Base-by-base conservation (phyloP, 352 stramenopile species). In the Chrysophaeum taylorii region DNA sequence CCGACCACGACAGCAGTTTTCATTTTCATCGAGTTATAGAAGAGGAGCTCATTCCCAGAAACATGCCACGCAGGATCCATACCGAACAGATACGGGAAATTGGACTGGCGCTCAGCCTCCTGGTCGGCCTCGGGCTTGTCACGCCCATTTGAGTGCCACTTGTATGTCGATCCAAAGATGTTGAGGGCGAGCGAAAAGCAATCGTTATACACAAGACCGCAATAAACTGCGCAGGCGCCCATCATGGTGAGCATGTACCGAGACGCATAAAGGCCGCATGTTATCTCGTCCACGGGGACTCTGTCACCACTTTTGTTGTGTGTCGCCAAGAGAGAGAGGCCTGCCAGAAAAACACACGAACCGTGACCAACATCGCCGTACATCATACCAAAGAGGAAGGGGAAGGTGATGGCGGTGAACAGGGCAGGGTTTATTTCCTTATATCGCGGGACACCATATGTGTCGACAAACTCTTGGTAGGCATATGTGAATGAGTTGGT, bases 11-110 rank as follows among this genome's bases (percentile, higher is more conserved):
- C 93, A 69, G 90, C 94, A 27, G 98, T 86, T 83, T 99, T 99
- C 95, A 99, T 99, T 76, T 99, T 99, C 86, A 99, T 97, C 41
- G 92, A 98, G 85, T 99, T 99, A 81, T 98, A 98, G 76, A 98
- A 99, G 21, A 98, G 78, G 68, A 99, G 82, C 68, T 98, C 93
- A 79, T 99, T 99, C 27, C 87, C 84, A 35, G 92, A 89, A 60
- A 96, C 92, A 73, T 98, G 95, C 95, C 95, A 99, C 52, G 96
- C 90, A 15, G 95, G 95, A 81, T 99, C 95, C 41, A 98, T 73
- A 37, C 95, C 95, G 78, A 99, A 92, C 21, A 91, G 89, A 77
- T 99, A 99, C n/a, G n/a, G n/a, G n/a, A n/a, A n/a, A n/a, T n/a
- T n/a, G n/a, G n/a, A n/a, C n/a, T n/a, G n/a, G n/a, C n/a, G n/a